Evolutionary conservation across 2,329 filamentous ascomycete species (phyloP).

Genomic region (Davidsoniella australis): DNA sequence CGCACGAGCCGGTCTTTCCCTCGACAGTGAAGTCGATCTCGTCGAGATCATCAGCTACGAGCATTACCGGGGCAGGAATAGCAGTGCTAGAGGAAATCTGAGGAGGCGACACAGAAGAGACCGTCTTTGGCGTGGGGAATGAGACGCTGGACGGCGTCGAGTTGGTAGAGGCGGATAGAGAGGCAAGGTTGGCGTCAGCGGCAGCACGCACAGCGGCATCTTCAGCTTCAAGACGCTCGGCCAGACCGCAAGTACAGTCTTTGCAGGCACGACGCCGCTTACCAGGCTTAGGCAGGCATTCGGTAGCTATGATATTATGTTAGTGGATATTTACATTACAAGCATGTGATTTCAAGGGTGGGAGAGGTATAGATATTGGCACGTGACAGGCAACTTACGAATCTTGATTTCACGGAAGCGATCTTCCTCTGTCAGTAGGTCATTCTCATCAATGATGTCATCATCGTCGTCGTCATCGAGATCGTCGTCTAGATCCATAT

Average conservation of each 20-base stretch:
- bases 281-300: constrained; percentile 73
- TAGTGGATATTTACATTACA: constrained; percentile 16
- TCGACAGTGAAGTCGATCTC: constrained; percentile 97
- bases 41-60: constrained; percentile 59
- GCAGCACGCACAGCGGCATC: constrained; percentile 55
- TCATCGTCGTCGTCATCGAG: constrained; percentile 49
- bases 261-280: constrained; percentile 91
- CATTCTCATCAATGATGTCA: constrained; percentile 82
- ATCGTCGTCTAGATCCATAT: constrained; percentile 44
- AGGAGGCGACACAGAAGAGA: background rate
- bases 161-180: constrained; percentile 14
- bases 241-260: constrained; percentile 90
- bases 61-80: constrained; percentile 38
- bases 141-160: constrained; percentile 16
- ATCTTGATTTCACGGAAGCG: constrained; percentile 59
- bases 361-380: background rate
- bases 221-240: constrained; percentile 70
- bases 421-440: constrained; percentile 71
- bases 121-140: background rate
- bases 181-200: constrained; percentile 45
- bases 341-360: constrained; percentile 15
- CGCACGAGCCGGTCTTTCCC: constrained; percentile 88
- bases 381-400: constrained; percentile 39
- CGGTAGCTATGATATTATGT: constrained; percentile 39
- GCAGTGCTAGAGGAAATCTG: constrained; percentile 10